Base-by-base conservation (phyloP, 2,329 filamentous ascomycete species). In the Colletotrichum phormii region DNA sequence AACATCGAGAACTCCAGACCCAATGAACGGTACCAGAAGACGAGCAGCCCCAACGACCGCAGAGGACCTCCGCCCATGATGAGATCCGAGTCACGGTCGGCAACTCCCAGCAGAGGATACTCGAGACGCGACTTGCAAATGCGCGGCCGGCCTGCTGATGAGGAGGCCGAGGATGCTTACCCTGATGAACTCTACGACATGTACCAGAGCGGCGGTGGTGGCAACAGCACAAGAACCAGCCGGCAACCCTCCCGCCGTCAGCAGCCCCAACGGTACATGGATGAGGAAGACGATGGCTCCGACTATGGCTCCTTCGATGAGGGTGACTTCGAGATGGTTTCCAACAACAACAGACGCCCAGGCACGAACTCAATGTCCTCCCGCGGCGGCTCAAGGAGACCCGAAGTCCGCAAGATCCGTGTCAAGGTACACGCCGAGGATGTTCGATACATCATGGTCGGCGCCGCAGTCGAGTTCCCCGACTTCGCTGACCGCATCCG, bases 351-450 rank as follows among this genome's bases (percentile, higher is more conserved):
- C 61, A 81, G 89, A 79, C 83, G 86, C 42, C 83, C 84, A 67
- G 80, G 82, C 42, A 80, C 84, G 63, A 79, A 81, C 18, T 89
- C 88, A 3, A 80, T 86, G 29, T 84, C 83, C 0, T 84, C 85
- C 11, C 86, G 89, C 53, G 87, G 86, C n/a, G 84, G 85, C 29
- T 91, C 90, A 8, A 86, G 90, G 75, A 82, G 89, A 69, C 89
- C 90, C 1, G 93, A 94, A 7, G 86, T 97, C 70, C 90, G 90
- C 74, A 93, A 95, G 82, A 91, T 98, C 75, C 91, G 95, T 49
- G 91, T 98, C 81, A 99, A 99, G 86, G 95, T 98, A 1, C 95
- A 98, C 80, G 91, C 90, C 1, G 93, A 95, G 57, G 97, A 99
- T 79, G 97, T 95, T 37, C 92, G 97, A 73, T 98, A 98, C 81